A percentile compares a stretch with the other conserved stretches of the same genome.
Conservation (phyloP, 2,329 filamentous ascomycete species). For the Pseudogymnoascus sp. region DNA sequence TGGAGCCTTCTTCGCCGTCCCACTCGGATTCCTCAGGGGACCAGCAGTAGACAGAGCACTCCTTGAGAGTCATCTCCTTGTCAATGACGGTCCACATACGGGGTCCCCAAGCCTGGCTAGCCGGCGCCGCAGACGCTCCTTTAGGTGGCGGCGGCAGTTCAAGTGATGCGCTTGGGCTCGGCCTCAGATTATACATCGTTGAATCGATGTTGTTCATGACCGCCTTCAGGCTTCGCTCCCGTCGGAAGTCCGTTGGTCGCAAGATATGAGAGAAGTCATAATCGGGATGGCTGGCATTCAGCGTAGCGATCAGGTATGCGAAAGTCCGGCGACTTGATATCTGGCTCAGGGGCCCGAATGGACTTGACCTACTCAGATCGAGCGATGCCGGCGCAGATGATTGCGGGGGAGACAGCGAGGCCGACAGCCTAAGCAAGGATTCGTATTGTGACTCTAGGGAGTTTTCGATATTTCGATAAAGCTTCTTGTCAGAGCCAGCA, state of each 20-base stretch:
- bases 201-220: slow-evolving; percentile 85
- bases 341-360: slow-evolving; percentile 84
- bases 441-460: slow-evolving; percentile 88
- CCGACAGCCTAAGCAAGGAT: slow-evolving; percentile 74
- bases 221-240: slow-evolving; percentile 67
- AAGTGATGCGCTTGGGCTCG: slow-evolving; percentile 40
- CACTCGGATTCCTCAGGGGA: slow-evolving; percentile 84
- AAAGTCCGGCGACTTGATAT: slow-evolving; percentile 84
- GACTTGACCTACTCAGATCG: slow-evolving; percentile 76
- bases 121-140: slow-evolving; percentile 31
- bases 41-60: slow-evolving; percentile 86
- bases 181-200: slow-evolving; percentile 77
- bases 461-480: slow-evolving; percentile 91
- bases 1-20: slow-evolving; percentile 81
- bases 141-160: slow-evolving; percentile 30
- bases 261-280: slow-evolving; percentile 95
- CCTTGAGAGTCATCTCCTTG: slow-evolving; percentile 84
- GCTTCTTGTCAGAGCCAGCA: slow-evolving; percentile 87
- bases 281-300: slow-evolving; percentile 91
- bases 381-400: slow-evolving; percentile 41
- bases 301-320: slow-evolving; percentile 89
- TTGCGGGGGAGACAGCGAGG: slow-evolving; percentile 77
- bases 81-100: slow-evolving; percentile 89
- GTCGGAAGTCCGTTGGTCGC: slow-evolving; percentile 80
- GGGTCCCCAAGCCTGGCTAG: slow-evolving; percentile 66